These are phyloP conservation scores for Saturnispora gosingensis DNA, from an alignment of 805 yeast species.

Conservation along the genomic window DNA sequence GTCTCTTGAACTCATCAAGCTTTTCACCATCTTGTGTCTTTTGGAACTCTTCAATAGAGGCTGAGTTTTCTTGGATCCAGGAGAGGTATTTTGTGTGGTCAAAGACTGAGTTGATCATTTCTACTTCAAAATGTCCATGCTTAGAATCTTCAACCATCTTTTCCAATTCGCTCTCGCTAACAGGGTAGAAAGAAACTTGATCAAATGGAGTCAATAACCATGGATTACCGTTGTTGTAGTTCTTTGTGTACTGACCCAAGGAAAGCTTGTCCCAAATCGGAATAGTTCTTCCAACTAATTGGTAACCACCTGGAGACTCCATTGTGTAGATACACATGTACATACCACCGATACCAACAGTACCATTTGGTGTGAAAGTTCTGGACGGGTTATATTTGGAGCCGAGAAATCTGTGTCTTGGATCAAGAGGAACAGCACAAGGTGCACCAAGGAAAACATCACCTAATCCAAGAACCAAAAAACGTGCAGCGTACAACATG, in stretches of 20 bases:
- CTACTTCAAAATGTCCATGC: constrained; percentile 72
- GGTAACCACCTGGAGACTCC: constrained; percentile 99
- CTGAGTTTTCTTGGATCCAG: constrained; percentile 66
- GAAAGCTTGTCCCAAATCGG: constrained; percentile 96
- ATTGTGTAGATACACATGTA: constrained; percentile 98
- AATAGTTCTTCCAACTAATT: constrained; percentile 89
- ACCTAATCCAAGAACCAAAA: constrained; percentile 89
- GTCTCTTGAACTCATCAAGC: constrained; percentile 72
- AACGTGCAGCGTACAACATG: constrained; percentile 82
- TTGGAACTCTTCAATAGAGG: constrained; percentile 60
- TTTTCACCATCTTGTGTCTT: constrained; percentile 69
- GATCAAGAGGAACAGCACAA: constrained; percentile 96
- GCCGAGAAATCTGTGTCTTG: constrained; percentile 87
- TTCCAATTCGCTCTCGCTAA: constrained; percentile 75
- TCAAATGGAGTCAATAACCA: constrained; percentile 92
- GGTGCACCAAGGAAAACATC: constrained; percentile 98
- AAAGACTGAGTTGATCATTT: constrained; percentile 67
- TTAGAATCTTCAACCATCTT: constrained; percentile 58
- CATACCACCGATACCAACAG: constrained; percentile 97
- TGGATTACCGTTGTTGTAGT: constrained; percentile 44
- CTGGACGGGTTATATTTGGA: constrained; percentile 94
- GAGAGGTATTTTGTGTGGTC: constrained; percentile 63
- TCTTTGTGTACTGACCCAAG: constrained; percentile 53
- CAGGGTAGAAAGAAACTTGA: constrained; percentile 91
- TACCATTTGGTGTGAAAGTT: constrained; percentile 92